phyloP scores from a whole-genome alignment of 1,139 yeast genomes.

The Diutina neorugosa region DNA sequence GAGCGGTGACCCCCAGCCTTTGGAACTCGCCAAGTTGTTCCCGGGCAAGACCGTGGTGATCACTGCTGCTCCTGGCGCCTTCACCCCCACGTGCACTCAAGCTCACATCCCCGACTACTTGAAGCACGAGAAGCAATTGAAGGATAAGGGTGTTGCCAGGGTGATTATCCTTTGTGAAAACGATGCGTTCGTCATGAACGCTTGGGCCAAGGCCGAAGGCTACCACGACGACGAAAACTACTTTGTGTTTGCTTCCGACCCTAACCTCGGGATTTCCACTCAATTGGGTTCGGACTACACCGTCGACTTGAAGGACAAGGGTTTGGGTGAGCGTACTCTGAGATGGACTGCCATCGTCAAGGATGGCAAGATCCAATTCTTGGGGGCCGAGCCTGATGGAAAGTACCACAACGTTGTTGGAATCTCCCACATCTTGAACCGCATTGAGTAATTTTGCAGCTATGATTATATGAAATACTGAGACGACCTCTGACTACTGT shows the following conservation, averaged over 20 bases:
- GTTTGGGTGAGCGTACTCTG: neutral
- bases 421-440: neutral
- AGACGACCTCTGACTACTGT: neutral
- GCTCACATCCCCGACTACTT: slow-evolving; percentile 3
- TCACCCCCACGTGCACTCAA: slow-evolving; percentile 3
- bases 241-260: slow-evolving; percentile 12
- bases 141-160: neutral
- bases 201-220: slow-evolving; percentile 3
- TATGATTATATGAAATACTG: neutral
- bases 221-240: slow-evolving; percentile 1
- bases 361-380: neutral
- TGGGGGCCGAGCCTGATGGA: neutral
- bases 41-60: neutral
- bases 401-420: neutral
- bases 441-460: neutral
- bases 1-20: neutral
- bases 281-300: neutral
- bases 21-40: neutral
- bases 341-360: neutral
- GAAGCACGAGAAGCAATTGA: slow-evolving; percentile 1
- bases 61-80: slow-evolving; percentile 3
- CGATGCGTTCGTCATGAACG: slow-evolving; percentile 3
- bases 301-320: neutral
- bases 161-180: neutral
- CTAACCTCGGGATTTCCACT: neutral